Evolutionary conservation across 2,329 filamentous ascomycete genomes (phyloP).

Genomic region (Ophiostoma tasmaniense): DNA sequence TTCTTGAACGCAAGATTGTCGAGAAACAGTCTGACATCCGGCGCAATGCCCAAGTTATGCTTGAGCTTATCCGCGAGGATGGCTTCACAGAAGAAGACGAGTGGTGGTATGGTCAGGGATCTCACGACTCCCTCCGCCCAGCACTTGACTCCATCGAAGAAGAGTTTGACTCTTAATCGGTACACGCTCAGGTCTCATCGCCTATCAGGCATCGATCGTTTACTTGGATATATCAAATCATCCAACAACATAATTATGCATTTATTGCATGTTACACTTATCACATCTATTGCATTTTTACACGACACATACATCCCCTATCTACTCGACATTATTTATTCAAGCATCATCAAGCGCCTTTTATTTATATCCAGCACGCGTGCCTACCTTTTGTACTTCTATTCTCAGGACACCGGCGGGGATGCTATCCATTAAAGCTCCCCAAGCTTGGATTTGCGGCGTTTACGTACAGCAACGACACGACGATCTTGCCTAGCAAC

Average conservation of each 20-base stretch:
- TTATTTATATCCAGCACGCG: not conserved
- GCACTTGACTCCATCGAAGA: conserved; percentile 44
- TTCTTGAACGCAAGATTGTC: conserved; percentile 52
- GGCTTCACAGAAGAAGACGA: conserved; percentile 51
- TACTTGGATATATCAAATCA: not conserved
- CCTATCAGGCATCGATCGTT: not conserved
- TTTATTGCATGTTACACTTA: not conserved
- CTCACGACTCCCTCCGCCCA: conserved; percentile 47
- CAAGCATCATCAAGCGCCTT: not conserved
- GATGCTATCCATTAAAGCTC: not conserved
- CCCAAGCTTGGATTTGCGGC: not conserved
- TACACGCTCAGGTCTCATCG: not conserved
- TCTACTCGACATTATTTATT: not conserved
- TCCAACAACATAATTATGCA: not conserved
- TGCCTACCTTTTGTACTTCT: not conserved
- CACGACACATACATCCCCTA: not conserved
- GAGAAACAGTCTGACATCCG: conserved; percentile 52
- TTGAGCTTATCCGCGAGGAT: conserved; percentile 57
- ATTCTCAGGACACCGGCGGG: not conserved
- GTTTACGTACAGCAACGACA: not conserved
- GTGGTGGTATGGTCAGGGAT: conserved; percentile 50
- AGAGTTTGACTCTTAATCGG: conserved; percentile 24
- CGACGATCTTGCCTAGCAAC: not conserved
- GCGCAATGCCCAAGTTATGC: conserved; percentile 52
- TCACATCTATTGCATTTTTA: not conserved